Conservation (phyloP, 148 eudicot genomes). For the Rhododendron molle region DNA sequence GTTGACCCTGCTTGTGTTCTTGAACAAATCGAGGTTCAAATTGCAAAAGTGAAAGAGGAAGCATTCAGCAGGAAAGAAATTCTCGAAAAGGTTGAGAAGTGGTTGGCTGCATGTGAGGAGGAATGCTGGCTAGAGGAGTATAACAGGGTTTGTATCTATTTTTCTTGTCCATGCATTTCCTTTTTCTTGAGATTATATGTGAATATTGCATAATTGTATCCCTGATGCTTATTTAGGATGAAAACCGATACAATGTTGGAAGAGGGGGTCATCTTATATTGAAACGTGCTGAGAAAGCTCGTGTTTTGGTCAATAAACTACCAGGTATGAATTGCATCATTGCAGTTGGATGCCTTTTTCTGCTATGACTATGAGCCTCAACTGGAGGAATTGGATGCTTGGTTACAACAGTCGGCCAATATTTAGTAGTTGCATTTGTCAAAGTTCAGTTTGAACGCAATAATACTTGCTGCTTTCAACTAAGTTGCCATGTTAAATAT, state of each 20-base stretch:
- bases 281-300: slow-evolving; percentile 99
- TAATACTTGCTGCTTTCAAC: neutral
- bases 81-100: slow-evolving; percentile 89
- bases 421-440: neutral
- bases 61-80: slow-evolving; percentile 89
- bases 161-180: slow-evolving; percentile 4
- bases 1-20: slow-evolving; percentile 73
- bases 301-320: slow-evolving; percentile 74
- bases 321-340: slow-evolving; percentile 52
- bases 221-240: slow-evolving; percentile 57
- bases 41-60: slow-evolving; percentile 78
- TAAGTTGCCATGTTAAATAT: slow-evolving; percentile 3
- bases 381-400: neutral
- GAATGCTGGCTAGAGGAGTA: slow-evolving; percentile 97
- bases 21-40: slow-evolving; percentile 75
- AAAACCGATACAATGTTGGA: slow-evolving; percentile 92
- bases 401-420: neutral
- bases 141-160: slow-evolving; percentile 51
- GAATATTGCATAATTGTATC: slow-evolving; percentile 2
- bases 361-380: neutral
- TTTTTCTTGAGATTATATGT: neutral
- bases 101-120: slow-evolving; percentile 91
- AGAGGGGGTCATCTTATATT: slow-evolving; percentile 86
- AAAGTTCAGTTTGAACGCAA: neutral
- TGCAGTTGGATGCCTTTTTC: neutral